phyloP scores from a whole-genome alignment of 1,139 yeast species.

The Pichia terricola region DNA sequence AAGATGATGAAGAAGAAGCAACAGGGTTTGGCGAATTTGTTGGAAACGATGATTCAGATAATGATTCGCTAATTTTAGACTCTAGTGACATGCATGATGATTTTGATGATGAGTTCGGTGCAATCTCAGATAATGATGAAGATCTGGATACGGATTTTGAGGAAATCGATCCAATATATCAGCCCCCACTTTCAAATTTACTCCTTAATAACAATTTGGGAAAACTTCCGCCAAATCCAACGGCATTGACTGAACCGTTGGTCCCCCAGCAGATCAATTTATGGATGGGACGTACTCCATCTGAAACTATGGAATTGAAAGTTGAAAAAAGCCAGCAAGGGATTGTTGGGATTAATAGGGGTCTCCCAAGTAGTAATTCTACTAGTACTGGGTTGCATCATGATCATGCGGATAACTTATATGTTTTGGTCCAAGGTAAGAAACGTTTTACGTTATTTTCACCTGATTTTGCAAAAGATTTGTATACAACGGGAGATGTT shows the following conservation, averaged over 20 bases:
- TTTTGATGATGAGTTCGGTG: constrained; percentile 9
- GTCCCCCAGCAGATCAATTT: constrained; percentile 64
- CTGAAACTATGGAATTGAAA: constrained; percentile 1
- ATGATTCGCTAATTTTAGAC: constrained; percentile 1
- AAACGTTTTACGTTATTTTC: constrained; percentile 59
- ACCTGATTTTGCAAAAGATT: constrained; percentile 48
- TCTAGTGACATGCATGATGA: constrained; percentile 5
- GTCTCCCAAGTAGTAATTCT: constrained; percentile 40
- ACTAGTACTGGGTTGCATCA: constrained; percentile 72
- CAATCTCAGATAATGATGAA: background rate
- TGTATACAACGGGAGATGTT: constrained; percentile 54
- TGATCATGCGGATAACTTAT: constrained; percentile 70
- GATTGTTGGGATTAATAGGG: constrained; percentile 32
- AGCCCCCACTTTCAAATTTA: constrained; percentile 50
- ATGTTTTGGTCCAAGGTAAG: constrained; percentile 48
- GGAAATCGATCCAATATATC: constrained; percentile 29
- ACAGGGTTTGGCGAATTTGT: constrained; percentile 11
- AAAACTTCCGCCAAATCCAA: constrained; percentile 32
- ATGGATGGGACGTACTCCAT: constrained; percentile 46
- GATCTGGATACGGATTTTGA: constrained; percentile 4
- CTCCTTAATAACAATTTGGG: constrained; percentile 7
- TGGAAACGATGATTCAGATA: constrained; percentile 4
- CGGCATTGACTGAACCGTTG: constrained; percentile 32
- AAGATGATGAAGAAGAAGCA: constrained; percentile 8
- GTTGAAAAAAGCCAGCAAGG: background rate